Base-by-base conservation (phyloP, 2,329 filamentous ascomycete species). In the Ceratocystis colombiana region DNA sequence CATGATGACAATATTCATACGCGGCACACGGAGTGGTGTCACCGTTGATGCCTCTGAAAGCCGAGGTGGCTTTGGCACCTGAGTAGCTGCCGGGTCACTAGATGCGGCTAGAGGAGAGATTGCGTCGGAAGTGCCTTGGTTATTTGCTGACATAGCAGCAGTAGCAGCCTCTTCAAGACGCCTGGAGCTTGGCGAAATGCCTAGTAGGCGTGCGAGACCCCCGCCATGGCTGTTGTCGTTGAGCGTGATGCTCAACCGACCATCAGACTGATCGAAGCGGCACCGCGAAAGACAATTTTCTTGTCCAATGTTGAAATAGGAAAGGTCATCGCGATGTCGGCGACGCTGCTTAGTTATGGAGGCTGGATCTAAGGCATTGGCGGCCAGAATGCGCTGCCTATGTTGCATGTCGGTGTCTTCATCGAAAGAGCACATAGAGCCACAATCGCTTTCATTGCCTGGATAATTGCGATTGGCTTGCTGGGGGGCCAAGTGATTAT, bases 1-100 rank as follows among this genome's bases (percentile, higher is more conserved):
- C 82, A 91, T 90, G 71, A 93, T 86, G 33, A 91, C 88, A 64
- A 94, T 88, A 73, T 91, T 92, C 61, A 94, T 77, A 8, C 73
- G 50, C 3, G 67, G 64, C 22, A 68, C 64, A n/a, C 33, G 50
- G 20, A 41, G 33, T 20, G 44, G 61, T 33, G 48, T 22, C 5
- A 64, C 30, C 5, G 61, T 66, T n/a, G 61, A 65, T 22, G 48
- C 41, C 41, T 64, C 66, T 45, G 66, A 67, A 22, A 67, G 46
- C 3, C 62, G 61, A n/a, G 61, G 61, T 1, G 63, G 57, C 17
- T 68, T 68, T 3, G 63, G 66, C 28, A 68, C 66, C 33, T 68
- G 57, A 3, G 62, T n/a, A 44, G 66, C 59, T 28, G 33, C 44
- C 7, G 62, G 62, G 30, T 46, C 41, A 10, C 17, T 50, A 5